Conservation (phyloP, 2,329 filamentous ascomycete genomes). For the Fusarium protoensiforme region DNA sequence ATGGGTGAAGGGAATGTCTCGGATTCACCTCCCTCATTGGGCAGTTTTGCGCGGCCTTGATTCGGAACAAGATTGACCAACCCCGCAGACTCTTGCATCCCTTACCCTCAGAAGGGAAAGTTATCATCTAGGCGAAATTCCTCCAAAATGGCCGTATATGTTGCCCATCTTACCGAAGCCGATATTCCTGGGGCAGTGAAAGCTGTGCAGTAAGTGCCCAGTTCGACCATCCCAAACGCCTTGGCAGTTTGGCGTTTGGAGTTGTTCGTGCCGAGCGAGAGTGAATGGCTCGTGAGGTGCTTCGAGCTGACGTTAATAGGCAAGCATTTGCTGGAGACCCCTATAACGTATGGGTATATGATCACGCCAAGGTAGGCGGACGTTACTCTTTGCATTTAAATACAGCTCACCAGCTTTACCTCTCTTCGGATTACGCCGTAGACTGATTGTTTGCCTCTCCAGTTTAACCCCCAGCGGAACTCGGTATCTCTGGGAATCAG, state of each 20-base stretch:
- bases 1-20: not conserved
- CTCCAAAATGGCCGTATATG: slow-evolving; percentile 60
- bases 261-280: not conserved
- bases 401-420: not conserved
- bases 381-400: not conserved
- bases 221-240: not conserved
- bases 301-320: slow-evolving; percentile 14
- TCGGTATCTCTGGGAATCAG: slow-evolving; percentile 71
- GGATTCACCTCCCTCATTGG: not conserved
- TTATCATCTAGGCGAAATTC: accelerated
- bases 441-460: not conserved
- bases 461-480: slow-evolving; percentile 72
- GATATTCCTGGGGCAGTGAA: slow-evolving; percentile 74
- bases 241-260: not conserved
- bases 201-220: slow-evolving; percentile 64
- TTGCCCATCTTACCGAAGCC: slow-evolving; percentile 63
- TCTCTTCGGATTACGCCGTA: not conserved
- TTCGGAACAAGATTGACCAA: not conserved
- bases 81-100: not conserved
- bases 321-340: slow-evolving; percentile 74
- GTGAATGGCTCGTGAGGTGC: not conserved
- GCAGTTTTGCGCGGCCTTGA: not conserved
- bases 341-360: slow-evolving; percentile 74
- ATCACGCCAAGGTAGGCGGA: slow-evolving; percentile 59
- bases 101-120: not conserved